These are phyloP conservation scores for carrot (Daucus carota) DNA, from an alignment of 129 eudicot genomes.

Conservation along the genomic window DH1_v3.0 NC_030384.2:37841001-37841500, in stretches of 20 bases:
- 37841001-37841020: conserved; percentile 38
- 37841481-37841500: background rate
- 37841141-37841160: background rate
- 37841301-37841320: background rate
- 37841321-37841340: background rate
- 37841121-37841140: background rate
- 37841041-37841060: background rate
- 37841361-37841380: background rate
- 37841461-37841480: background rate
- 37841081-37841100: background rate
- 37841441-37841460: background rate
- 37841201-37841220: background rate
- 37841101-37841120: background rate
- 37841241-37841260: background rate
- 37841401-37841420: background rate
- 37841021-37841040: background rate
- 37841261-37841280: background rate
- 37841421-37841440: background rate
- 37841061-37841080: background rate
- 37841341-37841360: background rate
- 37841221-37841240: background rate
- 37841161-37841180: background rate
- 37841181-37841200: background rate
- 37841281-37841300: too few relatives aligned
- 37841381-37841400: background rate